Conservation (phyloP, 2,329 filamentous ascomycete species). For the Pyricularia sp. region DNA sequence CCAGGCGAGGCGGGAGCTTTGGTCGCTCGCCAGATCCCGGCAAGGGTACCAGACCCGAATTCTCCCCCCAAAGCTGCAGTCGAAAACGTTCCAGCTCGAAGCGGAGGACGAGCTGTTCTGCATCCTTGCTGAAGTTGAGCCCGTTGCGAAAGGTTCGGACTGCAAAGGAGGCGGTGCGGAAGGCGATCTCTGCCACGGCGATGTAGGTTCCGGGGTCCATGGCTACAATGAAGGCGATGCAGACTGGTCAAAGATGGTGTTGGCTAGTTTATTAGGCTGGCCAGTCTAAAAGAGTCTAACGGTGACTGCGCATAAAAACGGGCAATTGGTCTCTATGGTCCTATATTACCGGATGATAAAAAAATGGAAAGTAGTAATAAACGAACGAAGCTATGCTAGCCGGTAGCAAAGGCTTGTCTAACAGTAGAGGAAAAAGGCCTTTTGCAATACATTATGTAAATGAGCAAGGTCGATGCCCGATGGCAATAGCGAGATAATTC, state of each 20-base stretch:
- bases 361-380: not conserved
- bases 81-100: conserved; percentile 11
- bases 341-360: not conserved
- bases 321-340: not conserved
- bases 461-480: not conserved
- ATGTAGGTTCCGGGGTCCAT: conserved; percentile 10
- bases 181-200: conserved; percentile 3
- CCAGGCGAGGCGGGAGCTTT: conserved; percentile 3
- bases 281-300: not conserved
- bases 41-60: conserved; percentile 6
- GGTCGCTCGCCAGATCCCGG: conserved; percentile 2
- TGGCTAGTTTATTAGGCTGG: not conserved
- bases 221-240: not conserved
- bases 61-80: conserved; percentile 10
- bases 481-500: not conserved
- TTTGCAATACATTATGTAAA: not conserved
- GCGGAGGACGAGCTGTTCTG: conserved; percentile 9
- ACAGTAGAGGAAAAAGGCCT: too few species aligned
- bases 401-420: not conserved
- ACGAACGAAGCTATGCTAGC: not conserved
- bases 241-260: not conserved
- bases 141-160: conserved; percentile 9
- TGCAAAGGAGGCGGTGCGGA: conserved; percentile 7
- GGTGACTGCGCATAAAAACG: not conserved
- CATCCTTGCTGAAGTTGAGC: conserved; percentile 8